Conservation (phyloP, 2,329 filamentous ascomycete genomes). For the Chaetomiaceae sp. region DNA sequence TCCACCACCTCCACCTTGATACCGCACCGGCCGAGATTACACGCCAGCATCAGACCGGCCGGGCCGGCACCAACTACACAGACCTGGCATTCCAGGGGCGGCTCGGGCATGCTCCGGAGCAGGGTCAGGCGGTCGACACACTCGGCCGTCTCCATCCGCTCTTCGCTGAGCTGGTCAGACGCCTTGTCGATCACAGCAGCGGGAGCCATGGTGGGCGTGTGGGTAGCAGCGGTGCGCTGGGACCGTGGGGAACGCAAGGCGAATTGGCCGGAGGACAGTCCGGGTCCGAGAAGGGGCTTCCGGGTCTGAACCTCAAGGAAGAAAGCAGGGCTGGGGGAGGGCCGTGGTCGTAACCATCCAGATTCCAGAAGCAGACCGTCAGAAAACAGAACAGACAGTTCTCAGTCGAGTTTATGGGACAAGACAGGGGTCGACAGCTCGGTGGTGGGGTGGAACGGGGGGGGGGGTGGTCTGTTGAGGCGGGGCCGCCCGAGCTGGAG, state of each 20-base stretch:
- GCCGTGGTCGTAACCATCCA: constrained; percentile 5
- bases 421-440: background rate
- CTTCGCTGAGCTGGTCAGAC: constrained; percentile 29
- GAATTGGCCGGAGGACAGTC: background rate
- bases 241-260: background rate
- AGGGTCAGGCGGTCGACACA: constrained; percentile 44
- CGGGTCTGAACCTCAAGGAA: background rate
- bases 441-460: background rate
- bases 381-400: background rate
- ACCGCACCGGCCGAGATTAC: constrained; percentile 58
- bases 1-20: constrained; percentile 63
- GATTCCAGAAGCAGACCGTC: background rate
- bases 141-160: constrained; percentile 30
- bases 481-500: background rate
- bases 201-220: constrained; percentile 34
- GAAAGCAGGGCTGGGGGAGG: background rate
- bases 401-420: background rate
- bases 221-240: constrained; percentile 5
- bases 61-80: constrained; percentile 52
- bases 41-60: constrained; percentile 51
- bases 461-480: background rate
- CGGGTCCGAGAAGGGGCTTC: background rate
- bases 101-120: constrained; percentile 44
- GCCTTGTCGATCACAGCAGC: constrained; percentile 34
- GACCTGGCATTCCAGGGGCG: constrained; percentile 36